phyloP scores from a whole-genome alignment of 2,329 filamentous ascomycete genomes.

The Fusarium annulatum region DNA sequence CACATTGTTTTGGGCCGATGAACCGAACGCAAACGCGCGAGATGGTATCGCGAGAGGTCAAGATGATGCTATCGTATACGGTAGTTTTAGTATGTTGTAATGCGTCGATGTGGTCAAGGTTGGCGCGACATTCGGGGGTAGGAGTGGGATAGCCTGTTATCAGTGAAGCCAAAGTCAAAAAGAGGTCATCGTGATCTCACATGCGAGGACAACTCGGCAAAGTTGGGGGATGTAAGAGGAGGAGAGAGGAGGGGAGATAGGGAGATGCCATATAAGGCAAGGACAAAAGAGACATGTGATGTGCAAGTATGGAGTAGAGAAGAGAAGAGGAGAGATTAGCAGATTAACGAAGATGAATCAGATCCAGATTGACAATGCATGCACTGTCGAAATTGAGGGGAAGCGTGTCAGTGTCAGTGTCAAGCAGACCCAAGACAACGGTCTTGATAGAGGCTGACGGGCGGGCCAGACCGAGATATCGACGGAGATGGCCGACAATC shows the following conservation, averaged over 20 bases:
- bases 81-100: not conserved
- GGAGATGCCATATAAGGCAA: not conserved
- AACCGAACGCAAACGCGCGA: not conserved
- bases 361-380: not conserved
- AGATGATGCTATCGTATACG: not conserved
- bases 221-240: not conserved
- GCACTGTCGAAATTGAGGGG: not conserved
- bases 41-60: not conserved
- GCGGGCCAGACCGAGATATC: slow-evolving; percentile 27
- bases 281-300: slow-evolving; percentile 3
- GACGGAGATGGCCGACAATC: slow-evolving; percentile 26
- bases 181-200: not conserved
- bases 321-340: not conserved
- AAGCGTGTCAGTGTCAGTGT: not conserved
- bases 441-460: slow-evolving; percentile 3
- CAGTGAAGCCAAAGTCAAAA: not conserved
- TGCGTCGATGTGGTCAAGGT: not conserved
- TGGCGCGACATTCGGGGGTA: not conserved
- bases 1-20: too few relatives aligned
- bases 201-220: not conserved
- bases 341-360: slow-evolving; percentile 6
- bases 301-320: not conserved
- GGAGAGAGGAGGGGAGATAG: not conserved
- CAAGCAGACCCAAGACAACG: not conserved
- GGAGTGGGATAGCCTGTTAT: not conserved